These are phyloP conservation scores for Fusarium euwallaceae DNA, from an alignment of 2,329 filamentous ascomycete genomes.

Conservation along the genomic window DNA sequence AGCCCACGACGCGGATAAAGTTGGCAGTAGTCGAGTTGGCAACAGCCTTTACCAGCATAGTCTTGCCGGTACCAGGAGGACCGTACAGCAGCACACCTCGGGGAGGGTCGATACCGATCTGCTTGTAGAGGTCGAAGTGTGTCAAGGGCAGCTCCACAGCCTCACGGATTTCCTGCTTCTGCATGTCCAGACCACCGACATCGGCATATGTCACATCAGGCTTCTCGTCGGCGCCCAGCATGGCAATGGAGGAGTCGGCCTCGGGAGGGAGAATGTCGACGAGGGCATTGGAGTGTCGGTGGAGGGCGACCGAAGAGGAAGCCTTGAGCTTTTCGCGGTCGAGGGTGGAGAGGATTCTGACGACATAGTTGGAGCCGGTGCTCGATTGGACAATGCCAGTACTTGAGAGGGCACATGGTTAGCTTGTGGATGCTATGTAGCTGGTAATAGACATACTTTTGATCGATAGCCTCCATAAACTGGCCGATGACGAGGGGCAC, in stretches of 20 bases:
- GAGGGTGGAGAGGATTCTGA: constrained; percentile 96
- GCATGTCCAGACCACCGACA: constrained; percentile 98
- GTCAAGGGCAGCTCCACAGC: constrained; percentile 96
- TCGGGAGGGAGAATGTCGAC: constrained; percentile 99
- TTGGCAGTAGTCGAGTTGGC: constrained; percentile 98
- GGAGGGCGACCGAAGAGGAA: constrained; percentile 95
- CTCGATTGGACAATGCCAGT: constrained; percentile 99
- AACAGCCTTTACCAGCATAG: constrained; percentile 97
- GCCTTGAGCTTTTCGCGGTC: constrained; percentile 98
- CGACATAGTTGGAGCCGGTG: constrained; percentile 98
- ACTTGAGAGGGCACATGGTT: constrained; percentile 60
- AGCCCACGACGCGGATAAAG: constrained; percentile 98
- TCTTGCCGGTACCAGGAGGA: constrained; percentile 95
- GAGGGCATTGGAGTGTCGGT: constrained; percentile 97
- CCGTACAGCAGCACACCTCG: constrained; percentile 97
- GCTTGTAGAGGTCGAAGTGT: constrained; percentile 98
- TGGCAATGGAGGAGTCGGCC: constrained; percentile 98
- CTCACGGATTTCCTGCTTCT: constrained; percentile 99
- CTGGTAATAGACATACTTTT: constrained; percentile 76
- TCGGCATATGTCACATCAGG: constrained; percentile 98
- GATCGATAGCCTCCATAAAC: constrained; percentile 99
- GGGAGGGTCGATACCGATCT: constrained; percentile 98
- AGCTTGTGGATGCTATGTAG: constrained; percentile 13
- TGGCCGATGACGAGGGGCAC: constrained; percentile 98
- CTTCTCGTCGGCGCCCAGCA: constrained; percentile 97